phyloP scores from a whole-genome alignment of 2,329 filamentous ascomycete species.

The Lasiodiplodia hormozganensis region DNA sequence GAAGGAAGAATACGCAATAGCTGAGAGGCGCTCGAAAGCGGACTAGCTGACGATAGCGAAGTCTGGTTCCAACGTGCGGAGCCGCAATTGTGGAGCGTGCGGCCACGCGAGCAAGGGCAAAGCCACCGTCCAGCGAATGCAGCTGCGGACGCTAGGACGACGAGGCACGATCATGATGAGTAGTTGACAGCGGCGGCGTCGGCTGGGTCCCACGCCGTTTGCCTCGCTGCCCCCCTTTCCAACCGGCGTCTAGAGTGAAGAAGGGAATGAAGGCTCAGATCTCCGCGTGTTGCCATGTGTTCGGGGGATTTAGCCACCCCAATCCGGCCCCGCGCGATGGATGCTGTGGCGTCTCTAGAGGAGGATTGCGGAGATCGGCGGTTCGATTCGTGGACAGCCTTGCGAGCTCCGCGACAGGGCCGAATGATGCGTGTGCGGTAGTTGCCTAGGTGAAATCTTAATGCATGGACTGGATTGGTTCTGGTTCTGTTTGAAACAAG shows the following conservation, averaged over 20 bases:
- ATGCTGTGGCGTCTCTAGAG: background rate
- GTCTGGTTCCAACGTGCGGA: constrained; percentile 10
- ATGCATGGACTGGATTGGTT: background rate
- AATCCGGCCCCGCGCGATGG: background rate
- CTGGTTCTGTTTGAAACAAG: background rate
- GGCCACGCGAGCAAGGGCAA: constrained; percentile 5
- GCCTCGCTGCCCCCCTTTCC: background rate
- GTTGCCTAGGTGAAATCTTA: background rate
- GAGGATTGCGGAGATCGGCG: constrained; percentile 4
- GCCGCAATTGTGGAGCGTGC: constrained; percentile 24
- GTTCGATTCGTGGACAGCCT: background rate
- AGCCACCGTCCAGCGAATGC: background rate
- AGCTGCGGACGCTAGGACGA: background rate
- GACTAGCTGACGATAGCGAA: background rate
- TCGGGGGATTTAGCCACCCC: background rate
- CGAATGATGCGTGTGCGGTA: background rate
- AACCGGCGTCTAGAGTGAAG: background rate
- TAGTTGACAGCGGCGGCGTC: background rate
- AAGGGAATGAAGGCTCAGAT: background rate
- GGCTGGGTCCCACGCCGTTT: background rate
- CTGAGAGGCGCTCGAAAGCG: background rate
- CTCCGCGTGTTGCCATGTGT: background rate
- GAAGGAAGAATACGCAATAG: background rate
- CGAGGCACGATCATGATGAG: background rate
- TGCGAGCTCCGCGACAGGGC: background rate